A percentile compares a stretch with the other conserved stretches of the same genome.
phyloP scores from a whole-genome alignment of 164 flowering plant genomes.

The Vitis vinifera region ASM3070453v1 NC_081811.1:26165501-26166000 shows the following conservation, averaged over 20 bases:
- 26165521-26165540: neutral
- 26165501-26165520: too few relatives aligned
- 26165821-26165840: too few relatives aligned
- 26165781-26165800: too few relatives aligned
- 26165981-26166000: neutral
- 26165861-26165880: constrained; percentile 5
- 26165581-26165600: constrained; percentile 13
- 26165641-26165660: constrained; percentile 27
- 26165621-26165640: constrained; percentile 23
- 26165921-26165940: neutral
- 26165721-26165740: too few relatives aligned
- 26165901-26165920: neutral
- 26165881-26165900: constrained; percentile 21
- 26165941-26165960: neutral
- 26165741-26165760: too few relatives aligned
- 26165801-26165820: too few relatives aligned
- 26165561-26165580: constrained; percentile 2
- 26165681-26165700: constrained; percentile 26
- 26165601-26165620: neutral
- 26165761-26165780: too few relatives aligned
- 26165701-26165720: neutral
- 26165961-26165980: neutral
- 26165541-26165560: neutral
- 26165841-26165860: too few relatives aligned
- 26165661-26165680: constrained; percentile 19